Conservation (phyloP, 306 rosid species). For the Medicago truncatula region MtrunA17r5.0-ANR NC_053049.1:30309001-30309500, state of each 20-base stretch:
- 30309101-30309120: conserved; percentile 26
- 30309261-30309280: conserved; percentile 10
- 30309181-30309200: conserved; percentile 11
- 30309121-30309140: conserved; percentile 4
- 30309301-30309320: conserved; percentile 39
- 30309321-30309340: conserved; percentile 25
- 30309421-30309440: conserved; percentile 15
- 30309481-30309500: conserved; percentile 41
- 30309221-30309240: conserved; percentile 37
- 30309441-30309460: conserved; percentile 39
- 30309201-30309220: conserved; percentile 12
- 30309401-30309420: conserved; percentile 26
- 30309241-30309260: conserved; percentile 13
- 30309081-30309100: conserved; percentile 33
- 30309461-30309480: conserved; percentile 37
- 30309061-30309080: conserved; percentile 45
- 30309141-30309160: conserved; percentile 1
- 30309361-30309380: conserved; percentile 25
- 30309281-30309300: conserved; percentile 29
- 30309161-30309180: neutral
- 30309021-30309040: conserved; percentile 40
- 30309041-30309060: conserved; percentile 39
- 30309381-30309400: conserved; percentile 32
- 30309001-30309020: conserved; percentile 16
- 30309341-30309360: conserved; percentile 35